phyloP scores from a whole-genome alignment of 495 filamentous ascomycete genomes.

The Chaetomium tenue region DNA sequence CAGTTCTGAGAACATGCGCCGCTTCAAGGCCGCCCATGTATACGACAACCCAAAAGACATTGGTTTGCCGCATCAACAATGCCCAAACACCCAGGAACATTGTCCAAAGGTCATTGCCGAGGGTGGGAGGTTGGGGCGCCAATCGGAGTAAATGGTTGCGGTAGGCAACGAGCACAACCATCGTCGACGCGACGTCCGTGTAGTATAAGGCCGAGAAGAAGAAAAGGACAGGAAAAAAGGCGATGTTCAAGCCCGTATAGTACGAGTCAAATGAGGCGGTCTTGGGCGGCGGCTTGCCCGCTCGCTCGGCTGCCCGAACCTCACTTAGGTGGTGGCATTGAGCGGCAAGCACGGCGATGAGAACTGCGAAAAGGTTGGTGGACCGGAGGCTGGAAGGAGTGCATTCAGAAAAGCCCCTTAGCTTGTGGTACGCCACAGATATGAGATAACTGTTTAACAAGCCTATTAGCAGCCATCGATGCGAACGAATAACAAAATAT shows the following conservation, averaged over 20 bases:
- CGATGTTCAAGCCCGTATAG: slow-evolving; percentile 77
- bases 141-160: slow-evolving; percentile 55
- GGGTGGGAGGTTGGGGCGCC: slow-evolving; percentile 22
- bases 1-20: slow-evolving; percentile 47
- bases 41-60: slow-evolving; percentile 90
- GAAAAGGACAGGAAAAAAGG: slow-evolving; percentile 84
- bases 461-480: slow-evolving; percentile 11
- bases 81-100: slow-evolving; percentile 59
- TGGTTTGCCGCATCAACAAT: slow-evolving; percentile 84
- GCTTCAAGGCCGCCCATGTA: slow-evolving; percentile 78
- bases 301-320: slow-evolving; percentile 21
- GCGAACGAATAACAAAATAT: neutral
- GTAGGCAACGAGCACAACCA: slow-evolving; percentile 66
- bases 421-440: slow-evolving; percentile 44
- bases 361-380: slow-evolving; percentile 51
- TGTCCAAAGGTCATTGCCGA: slow-evolving; percentile 42
- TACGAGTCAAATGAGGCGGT: slow-evolving; percentile 31
- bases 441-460: slow-evolving; percentile 51
- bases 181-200: slow-evolving; percentile 75
- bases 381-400: slow-evolving; percentile 48
- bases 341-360: slow-evolving; percentile 37
- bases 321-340: slow-evolving; percentile 38
- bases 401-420: slow-evolving; percentile 40
- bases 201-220: slow-evolving; percentile 96
- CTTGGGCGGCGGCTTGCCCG: neutral